A percentile compares a stretch with the other conserved stretches of the same genome.
phyloP scores from a whole-genome alignment of 768 basidiomycete genomes.

The Boletus fagicola region DNA sequence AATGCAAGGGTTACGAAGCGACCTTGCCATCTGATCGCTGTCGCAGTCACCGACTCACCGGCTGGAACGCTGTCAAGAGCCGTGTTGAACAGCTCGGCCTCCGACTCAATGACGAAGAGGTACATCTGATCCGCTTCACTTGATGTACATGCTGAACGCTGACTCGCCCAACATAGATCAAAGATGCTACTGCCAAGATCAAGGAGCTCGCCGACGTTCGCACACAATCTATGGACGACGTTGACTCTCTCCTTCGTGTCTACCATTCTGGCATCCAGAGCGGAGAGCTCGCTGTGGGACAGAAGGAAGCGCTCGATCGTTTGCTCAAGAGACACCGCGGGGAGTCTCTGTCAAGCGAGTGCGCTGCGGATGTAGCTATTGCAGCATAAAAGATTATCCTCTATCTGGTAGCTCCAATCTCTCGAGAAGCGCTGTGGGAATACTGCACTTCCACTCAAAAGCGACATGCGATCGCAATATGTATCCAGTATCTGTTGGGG shows the following conservation, averaged over 20 bases:
- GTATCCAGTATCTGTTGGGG: slow-evolving; percentile 14
- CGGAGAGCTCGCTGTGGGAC: slow-evolving; percentile 91
- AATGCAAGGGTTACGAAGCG: not conserved
- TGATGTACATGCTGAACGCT: slow-evolving; percentile 2
- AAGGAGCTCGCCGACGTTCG: slow-evolving; percentile 98
- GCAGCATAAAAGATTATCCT: slow-evolving; percentile 11
- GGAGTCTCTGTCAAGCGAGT: slow-evolving; percentile 11
- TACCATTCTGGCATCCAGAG: slow-evolving; percentile 94
- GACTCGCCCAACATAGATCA: slow-evolving; percentile 53
- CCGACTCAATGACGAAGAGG: slow-evolving; percentile 85
- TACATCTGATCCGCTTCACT: slow-evolving; percentile 20
- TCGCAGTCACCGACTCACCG: slow-evolving; percentile 84
- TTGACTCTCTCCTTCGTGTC: slow-evolving; percentile 92
- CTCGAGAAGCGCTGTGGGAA: not conserved
- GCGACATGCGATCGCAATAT: slow-evolving; percentile 17
- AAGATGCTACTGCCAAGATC: slow-evolving; percentile 98
- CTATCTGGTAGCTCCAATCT: not conserved
- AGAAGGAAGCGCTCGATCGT: slow-evolving; percentile 86
- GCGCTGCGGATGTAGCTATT: not conserved
- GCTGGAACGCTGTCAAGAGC: slow-evolving; percentile 99
- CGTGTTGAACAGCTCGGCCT: slow-evolving; percentile 97
- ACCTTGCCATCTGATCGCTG: slow-evolving; percentile 4
- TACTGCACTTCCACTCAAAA: slow-evolving; percentile 13
- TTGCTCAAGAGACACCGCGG: slow-evolving; percentile 78
- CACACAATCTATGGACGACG: slow-evolving; percentile 99